Evolutionary conservation across 2,329 filamentous ascomycete genomes (phyloP), one percentile per base, ranked within the genome.

Genomic region (Botryotinia calthae): DNA sequence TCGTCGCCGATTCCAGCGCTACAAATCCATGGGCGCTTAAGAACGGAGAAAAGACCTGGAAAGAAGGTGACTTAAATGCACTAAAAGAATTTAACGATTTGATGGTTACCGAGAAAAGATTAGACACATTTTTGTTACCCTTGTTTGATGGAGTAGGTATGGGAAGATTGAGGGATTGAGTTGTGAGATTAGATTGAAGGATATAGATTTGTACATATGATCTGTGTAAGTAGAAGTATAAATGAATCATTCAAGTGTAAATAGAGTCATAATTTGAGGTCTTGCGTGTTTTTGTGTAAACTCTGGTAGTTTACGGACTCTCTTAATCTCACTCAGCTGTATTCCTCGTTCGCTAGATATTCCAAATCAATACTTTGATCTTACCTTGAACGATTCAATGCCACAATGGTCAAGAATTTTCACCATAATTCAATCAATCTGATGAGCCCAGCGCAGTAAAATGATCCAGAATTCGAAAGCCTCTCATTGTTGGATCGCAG

Each of bases 31-130:
- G 72, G 76, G n/a, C 25, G 59, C 20, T 71, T 75, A 75, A 72
- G 68, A 72, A 72, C 40, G 68, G 69, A 51, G 66, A 70, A 58
- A 70, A 44, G 42, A 73, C 44, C 42, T 72, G 76, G 77, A 73
- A 77, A 79, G 78, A 78, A 79, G 71, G 58, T 84, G 87, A 5
- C 87, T 88, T 2, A 84, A 83, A 37, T 90, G 90, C 75, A 83
- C 90, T 4, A 87, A 89, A 81, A 58, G 71, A 76, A 54, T 84
- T 84, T 71, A 84, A 84, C 74, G 79, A 81, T 56, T 73, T 75
- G 34, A 71, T 84, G 61, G 78, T 75, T 42, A 58, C 76, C 9
- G 77, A 78, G 70, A 72, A 76, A 34, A 77, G 82, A 68, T 76
- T 84, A 22, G 83, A 84, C 71, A 77, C 79, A 10, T 81, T 82